phyloP scores from a whole-genome alignment of 495 filamentous ascomycete genomes.

The Cairneyella variabilis region DNA sequence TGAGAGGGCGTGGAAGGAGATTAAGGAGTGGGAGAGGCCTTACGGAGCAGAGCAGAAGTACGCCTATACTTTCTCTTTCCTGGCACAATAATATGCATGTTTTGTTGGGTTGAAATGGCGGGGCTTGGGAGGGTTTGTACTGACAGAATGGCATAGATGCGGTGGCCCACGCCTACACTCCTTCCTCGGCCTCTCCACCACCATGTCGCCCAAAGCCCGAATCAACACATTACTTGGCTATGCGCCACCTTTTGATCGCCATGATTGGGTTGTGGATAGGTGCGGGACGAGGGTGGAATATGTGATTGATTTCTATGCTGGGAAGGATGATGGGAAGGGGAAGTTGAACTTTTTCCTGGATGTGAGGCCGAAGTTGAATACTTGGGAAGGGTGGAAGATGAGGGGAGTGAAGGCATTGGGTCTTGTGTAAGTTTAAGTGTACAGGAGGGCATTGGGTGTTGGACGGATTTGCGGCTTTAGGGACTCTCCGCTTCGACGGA shows the following conservation, averaged over 20 bases:
- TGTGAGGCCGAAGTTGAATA: slow-evolving; percentile 91
- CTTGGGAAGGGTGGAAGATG: slow-evolving; percentile 86
- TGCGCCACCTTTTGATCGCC: slow-evolving; percentile 86
- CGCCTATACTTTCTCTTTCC: slow-evolving; percentile 1
- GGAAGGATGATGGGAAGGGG: slow-evolving; percentile 51
- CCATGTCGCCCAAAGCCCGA: slow-evolving; percentile 77
- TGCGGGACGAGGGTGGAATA: slow-evolving; percentile 91
- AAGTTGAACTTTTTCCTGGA: slow-evolving; percentile 91
- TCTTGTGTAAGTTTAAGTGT: slow-evolving; percentile 36
- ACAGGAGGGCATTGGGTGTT: not conserved
- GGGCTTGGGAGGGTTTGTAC: not conserved
- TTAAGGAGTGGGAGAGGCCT: slow-evolving; percentile 76
- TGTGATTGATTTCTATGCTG: slow-evolving; percentile 96
- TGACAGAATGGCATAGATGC: slow-evolving; percentile 44
- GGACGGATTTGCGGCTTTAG: slow-evolving; percentile 8
- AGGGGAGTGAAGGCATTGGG: slow-evolving; percentile 60
- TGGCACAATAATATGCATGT: too few relatives aligned
- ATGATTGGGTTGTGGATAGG: slow-evolving; percentile 95
- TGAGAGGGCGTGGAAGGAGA: slow-evolving; percentile 82
- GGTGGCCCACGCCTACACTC: slow-evolving; percentile 77
- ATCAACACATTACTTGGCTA: slow-evolving; percentile 81
- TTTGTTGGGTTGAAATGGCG: too few relatives aligned
- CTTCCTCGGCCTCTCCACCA: slow-evolving; percentile 73
- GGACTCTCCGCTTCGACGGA: slow-evolving; percentile 19
- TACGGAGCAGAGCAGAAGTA: slow-evolving; percentile 50